A percentile compares a stretch with the other conserved stretches of the same genome.
phyloP scores from a whole-genome alignment of 73 alveolate species.

The Symbiodinium pilosum region DNA sequence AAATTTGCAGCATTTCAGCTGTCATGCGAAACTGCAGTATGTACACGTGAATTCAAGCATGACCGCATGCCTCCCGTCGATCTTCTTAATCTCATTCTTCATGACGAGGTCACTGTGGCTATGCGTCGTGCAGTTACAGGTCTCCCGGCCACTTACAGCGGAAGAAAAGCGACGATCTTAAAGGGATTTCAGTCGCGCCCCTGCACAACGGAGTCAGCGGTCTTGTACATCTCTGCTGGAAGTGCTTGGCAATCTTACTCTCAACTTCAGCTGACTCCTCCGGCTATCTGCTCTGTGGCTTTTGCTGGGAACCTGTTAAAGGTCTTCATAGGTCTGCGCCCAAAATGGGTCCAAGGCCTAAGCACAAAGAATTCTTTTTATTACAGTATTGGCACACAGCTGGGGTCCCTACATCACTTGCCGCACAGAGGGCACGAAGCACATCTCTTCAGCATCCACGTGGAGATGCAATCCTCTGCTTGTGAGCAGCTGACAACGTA shows the following conservation, averaged over 20 bases:
- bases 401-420: background rate
- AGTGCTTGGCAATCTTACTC: too few species aligned
- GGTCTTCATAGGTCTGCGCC: background rate
- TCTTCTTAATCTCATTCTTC: too few species aligned
- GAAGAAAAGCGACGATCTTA: conserved; percentile 12
- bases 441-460: conserved; percentile 69
- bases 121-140: background rate
- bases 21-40: background rate
- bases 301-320: too few species aligned
- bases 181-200: too few species aligned
- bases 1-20: background rate
- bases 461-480: conserved; percentile 65
- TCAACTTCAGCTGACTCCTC: too few species aligned
- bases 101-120: too few species aligned
- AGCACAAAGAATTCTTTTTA: background rate
- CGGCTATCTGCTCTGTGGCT: too few species aligned
- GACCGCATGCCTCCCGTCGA: background rate
- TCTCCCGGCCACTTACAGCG: background rate
- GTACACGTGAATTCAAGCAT: conserved; percentile 1
- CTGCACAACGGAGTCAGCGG: background rate
- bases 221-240: background rate
- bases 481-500: too few species aligned
- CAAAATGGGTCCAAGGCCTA: background rate
- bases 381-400: background rate
- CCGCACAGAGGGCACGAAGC: conserved; percentile 56